A percentile compares a stretch with the other conserved stretches of the same genome.
Evolutionary conservation across 164 flowering plant genomes (phyloP).

Genomic region (Stephania japonica): DNA sequence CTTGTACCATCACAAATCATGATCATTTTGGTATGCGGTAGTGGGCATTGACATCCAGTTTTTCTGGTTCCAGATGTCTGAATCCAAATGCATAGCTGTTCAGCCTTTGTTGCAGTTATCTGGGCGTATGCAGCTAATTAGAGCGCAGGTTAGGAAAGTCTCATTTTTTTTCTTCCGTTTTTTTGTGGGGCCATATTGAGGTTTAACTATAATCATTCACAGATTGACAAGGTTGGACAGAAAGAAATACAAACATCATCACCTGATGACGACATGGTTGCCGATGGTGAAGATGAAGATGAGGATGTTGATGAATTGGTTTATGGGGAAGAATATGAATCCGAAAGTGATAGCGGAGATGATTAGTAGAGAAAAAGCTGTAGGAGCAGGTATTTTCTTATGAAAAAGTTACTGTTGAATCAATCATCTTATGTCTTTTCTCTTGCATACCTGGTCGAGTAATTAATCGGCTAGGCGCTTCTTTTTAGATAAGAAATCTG

Average conservation of each 20-base stretch:
- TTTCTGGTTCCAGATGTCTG: slow-evolving; percentile 45
- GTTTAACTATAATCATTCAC: slow-evolving; percentile 6
- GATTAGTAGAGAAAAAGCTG: slow-evolving; percentile 19
- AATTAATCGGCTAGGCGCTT: no score
- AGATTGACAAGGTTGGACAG: slow-evolving; percentile 58
- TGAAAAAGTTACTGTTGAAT: no score
- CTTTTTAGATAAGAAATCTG: neutral
- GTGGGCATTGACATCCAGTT: neutral
- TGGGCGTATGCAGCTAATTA: slow-evolving; percentile 77
- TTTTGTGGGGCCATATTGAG: neutral
- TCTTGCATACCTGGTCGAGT: no score
- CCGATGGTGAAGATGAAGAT: slow-evolving; percentile 47
- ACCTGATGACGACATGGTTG: slow-evolving; percentile 24
- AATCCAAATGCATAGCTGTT: slow-evolving; percentile 43
- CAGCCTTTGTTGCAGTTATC: slow-evolving; percentile 61
- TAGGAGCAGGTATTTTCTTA: no score
- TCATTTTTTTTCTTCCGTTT: neutral
- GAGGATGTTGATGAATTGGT: slow-evolving; percentile 48
- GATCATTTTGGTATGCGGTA: neutral
- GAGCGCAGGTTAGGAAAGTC: slow-evolving; percentile 54
- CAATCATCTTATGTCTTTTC: no score
- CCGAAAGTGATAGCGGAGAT: slow-evolving; percentile 50
- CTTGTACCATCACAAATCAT: no score
- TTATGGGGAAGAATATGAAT: slow-evolving; percentile 48
- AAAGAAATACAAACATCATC: slow-evolving; percentile 18